Conservation (phyloP, 306 rosid species). For the Sesbania bispinosa region DNA sequence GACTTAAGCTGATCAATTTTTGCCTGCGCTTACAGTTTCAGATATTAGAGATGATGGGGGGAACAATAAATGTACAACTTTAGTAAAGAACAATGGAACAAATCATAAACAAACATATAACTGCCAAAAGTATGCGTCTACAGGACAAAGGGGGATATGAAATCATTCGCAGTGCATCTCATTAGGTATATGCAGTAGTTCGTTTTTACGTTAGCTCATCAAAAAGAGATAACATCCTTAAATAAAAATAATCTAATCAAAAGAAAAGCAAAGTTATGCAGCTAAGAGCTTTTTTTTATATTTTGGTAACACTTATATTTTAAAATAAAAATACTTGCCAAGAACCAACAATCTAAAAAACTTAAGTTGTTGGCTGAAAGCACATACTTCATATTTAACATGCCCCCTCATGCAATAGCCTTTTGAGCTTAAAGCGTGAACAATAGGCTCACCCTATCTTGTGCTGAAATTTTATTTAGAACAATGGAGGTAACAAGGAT, state of each 20-base stretch:
- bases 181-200: not conserved
- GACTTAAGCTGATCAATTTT: conserved; percentile 78
- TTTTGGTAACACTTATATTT: not conserved
- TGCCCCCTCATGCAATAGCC: not conserved
- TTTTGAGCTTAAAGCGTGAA: not conserved
- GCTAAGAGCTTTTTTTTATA: not conserved
- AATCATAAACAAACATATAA: not conserved
- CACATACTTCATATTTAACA: not conserved
- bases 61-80: not conserved
- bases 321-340: not conserved
- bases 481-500: not conserved
- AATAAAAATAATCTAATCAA: not conserved
- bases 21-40: conserved; percentile 57
- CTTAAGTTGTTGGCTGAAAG: not conserved
- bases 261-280: not conserved
- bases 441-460: not conserved
- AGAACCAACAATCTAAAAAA: not conserved
- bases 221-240: conserved; percentile 2
- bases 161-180: conserved; percentile 18
- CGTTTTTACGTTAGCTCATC: not conserved
- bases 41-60: conserved; percentile 22
- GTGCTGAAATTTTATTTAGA: not conserved
- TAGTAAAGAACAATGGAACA: not conserved
- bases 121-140: not conserved
- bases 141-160: not conserved